Base-by-base conservation (phyloP, 176 grass and related monocot genomes). In the Thalia dealbata region DNA sequence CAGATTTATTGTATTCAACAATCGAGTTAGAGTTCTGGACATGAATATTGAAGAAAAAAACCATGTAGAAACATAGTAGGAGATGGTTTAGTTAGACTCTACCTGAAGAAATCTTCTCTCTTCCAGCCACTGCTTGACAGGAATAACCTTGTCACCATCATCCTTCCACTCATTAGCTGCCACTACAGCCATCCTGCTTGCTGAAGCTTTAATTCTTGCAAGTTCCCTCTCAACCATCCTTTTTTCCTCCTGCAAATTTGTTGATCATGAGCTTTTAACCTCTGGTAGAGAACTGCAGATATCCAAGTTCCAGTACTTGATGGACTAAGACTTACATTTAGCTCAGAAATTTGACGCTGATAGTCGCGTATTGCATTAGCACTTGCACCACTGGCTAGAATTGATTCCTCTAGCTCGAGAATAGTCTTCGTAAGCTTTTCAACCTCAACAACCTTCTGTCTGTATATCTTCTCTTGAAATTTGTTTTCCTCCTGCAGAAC, bases 51-150 rank as follows among this genome's bases (percentile, higher is more conserved):
- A 3, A 21, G n/a, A 61, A 23, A 30, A 30, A 76, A 1, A 14
- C 73, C 32, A 52, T 19, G 70, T 42, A 10, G 18, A 50, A 13
- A 62, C 11, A 14, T 1, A 4, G 28, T 75, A 50, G 15, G 25
- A 26, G 19, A 41, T 48, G 7, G 23, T 3, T n/a, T 21, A 24
- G 28, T 79, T 27, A 30, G n/a, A 23, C 7, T 2, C 19, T 75
- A 97, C 95, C 85, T 92, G 95, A 12, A 97, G 71, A 45, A 91
- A 79, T 74, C 79, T 87, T 70, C 87, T 82, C 83, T 97, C 95
- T 44, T 92, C 89, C 24, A 97, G 81, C 95, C 95, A 97, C 73
- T 86, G 86, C 76, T 92, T 92, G 45, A 91, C 83, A 19, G 95
- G 85, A 82, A 86, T 92, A 45, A 90, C 65, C 75, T 84, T 92